Evolutionary conservation across 345 rosid genomes (phyloP).

Genomic region (Gossypium ekmanianum): DNA sequence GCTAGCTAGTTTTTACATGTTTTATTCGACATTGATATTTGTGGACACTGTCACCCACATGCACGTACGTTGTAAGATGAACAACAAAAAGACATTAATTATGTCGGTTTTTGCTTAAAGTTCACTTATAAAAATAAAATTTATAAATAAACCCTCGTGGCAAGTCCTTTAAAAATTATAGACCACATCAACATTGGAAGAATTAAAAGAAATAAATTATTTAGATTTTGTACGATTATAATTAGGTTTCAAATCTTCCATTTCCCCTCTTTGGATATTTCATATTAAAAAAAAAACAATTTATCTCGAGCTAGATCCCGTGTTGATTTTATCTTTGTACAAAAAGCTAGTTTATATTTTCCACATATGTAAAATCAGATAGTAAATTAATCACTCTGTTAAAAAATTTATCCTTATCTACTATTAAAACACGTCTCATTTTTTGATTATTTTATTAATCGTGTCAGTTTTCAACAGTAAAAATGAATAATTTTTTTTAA

Average conservation of each 20-base stretch:
- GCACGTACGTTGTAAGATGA: not conserved
- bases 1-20: not conserved
- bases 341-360: too few relatives aligned
- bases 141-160: not conserved
- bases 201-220: not conserved
- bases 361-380: too few relatives aligned
- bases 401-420: rapidly evolving
- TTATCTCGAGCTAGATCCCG: too few relatives aligned
- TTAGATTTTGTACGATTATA: not conserved
- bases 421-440: too few relatives aligned
- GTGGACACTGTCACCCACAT: not conserved
- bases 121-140: not conserved
- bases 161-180: not conserved
- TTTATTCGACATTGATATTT: not conserved
- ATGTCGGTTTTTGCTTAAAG: not conserved
- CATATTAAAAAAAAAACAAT: not conserved
- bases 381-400: too few relatives aligned
- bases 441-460: too few relatives aligned
- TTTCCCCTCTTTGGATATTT: not conserved
- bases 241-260: not conserved
- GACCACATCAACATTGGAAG: not conserved
- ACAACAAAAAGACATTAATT: not conserved
- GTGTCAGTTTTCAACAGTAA: rapidly evolving
- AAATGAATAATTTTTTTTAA: too few relatives aligned
- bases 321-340: too few relatives aligned